Percentiles rank a stretch among this genome's conserved stretches.
Conservation (phyloP, 2,329 filamentous ascomycete genomes). For the Venturia oleaginea region DNA sequence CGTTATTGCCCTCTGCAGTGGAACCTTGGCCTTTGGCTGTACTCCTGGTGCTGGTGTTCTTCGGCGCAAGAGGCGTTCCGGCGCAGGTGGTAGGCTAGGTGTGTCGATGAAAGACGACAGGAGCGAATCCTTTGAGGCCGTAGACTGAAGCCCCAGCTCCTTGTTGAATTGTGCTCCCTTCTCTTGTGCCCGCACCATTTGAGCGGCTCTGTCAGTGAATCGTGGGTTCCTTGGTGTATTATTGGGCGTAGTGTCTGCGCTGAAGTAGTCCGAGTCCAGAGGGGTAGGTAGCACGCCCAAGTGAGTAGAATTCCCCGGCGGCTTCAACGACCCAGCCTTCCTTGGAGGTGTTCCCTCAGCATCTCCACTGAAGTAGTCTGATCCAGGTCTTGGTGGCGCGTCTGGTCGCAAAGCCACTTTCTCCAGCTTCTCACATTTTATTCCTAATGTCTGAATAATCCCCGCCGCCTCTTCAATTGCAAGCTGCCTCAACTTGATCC, state of each 20-base stretch:
- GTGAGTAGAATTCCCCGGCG: neutral
- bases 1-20: conserved; percentile 1
- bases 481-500: conserved; percentile 10
- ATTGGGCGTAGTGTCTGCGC: conserved; percentile 12
- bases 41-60: neutral
- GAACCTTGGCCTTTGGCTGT: neutral
- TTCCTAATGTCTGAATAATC: conserved; percentile 14
- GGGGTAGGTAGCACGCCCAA: neutral
- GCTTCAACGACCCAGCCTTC: neutral
- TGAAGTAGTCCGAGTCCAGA: conserved; percentile 14
- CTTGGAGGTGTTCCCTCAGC: neutral
- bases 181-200: conserved; percentile 8
- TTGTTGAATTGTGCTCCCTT: conserved; percentile 9
- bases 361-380: conserved; percentile 15
- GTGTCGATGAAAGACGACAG: conserved; percentile 10
- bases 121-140: conserved; percentile 13
- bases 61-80: neutral
- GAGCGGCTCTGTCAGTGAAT: neutral
- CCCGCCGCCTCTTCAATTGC: conserved; percentile 15
- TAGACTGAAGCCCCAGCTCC: conserved; percentile 9
- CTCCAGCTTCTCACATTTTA: conserved; percentile 3
- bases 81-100: conserved; percentile 3
- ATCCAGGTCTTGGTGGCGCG: conserved; percentile 6
- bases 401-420: neutral
- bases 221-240: conserved; percentile 8